Evolutionary conservation across 2,329 filamentous ascomycete species (phyloP), one percentile per base, ranked within the genome.

Genomic region (Aspergillus pseudoglaucus): DNA sequence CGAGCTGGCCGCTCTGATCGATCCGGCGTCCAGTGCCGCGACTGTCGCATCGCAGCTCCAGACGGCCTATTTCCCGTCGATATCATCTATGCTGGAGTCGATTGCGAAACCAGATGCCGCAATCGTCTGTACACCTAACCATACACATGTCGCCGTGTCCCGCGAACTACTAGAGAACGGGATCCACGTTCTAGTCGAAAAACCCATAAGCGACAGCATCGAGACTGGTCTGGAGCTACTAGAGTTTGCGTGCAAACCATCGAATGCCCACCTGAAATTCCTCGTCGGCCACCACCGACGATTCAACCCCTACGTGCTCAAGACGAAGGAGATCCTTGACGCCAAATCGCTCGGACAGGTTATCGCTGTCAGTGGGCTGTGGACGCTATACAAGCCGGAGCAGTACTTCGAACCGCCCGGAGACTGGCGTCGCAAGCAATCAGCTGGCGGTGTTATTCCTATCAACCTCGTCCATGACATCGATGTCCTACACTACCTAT

Each of bases 401-500:
- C 48, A 63, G 0, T 83, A 83, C 61, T 83, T 78, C 52, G 65
- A 71, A 2, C 53, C 69, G 0, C 72, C 72, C 0, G 64, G 66
- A 0, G 70, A 72, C 35, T 82, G 80, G 79, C 70, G 76, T 12
- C 66, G 70, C 4, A 54, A 52, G 6, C 56, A 58, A 4, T 59
- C 66, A 2, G 75, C 73, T 1, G 79, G 78, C 2, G 79, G 79
- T 0, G 73, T 76, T 0, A 63, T 82, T 6, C 64, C 76, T 2
- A 82, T 82, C 50, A 83, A 83, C 55, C 63, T 83, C 39, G 73
- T 82, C n/a, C 80, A 83, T 55, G 80, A 83, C 44, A 65, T 83
- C 35, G 80, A 83, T 50, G 63, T 81, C 0, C 64, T 83, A 15
- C 79, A 82, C 42, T 75, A 76, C 59, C 63, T 82, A 1, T 71